Evolutionary conservation across 257 asterid genomes (phyloP), one percentile per base, ranked within the genome.

Genomic region (Thymus mandschuricus): DNA sequence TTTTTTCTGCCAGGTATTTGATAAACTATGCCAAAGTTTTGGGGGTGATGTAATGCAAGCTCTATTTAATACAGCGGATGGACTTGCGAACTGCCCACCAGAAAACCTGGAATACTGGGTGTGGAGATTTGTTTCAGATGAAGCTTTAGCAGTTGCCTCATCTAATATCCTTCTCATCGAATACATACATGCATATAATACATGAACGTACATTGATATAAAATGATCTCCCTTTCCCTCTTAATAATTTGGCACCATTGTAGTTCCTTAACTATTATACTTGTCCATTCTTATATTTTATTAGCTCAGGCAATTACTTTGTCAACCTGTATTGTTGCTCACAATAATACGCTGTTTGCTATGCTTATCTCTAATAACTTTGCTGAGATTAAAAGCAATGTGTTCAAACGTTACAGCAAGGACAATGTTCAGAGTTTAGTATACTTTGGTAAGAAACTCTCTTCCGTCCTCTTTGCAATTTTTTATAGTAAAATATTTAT

Each of bases 271-370:
- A 95, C 92, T 45, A 51, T 48, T 71, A 34, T 77, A 95, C 99
- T 92, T 79, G 64, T 95, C 78, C 98, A 95, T 85, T 92, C 98
- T 66, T 92, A 86, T 73, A 80, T 92, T 79, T 84, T 95, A 79
- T 89, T 89, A 89, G 98, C 92, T 83, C 99, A 95, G 92, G 98
- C 97, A 33, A 88, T 92, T 66, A 88, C 99, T 55, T 67, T 95
- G 80, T 92, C 99, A 31, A 89, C 98, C 13, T 95, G 99, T 76
- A 92, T 95, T 82, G 98, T 92, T 89, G 91, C 99, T 76, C 99
- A 92, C 74, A 95, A 95, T 62, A 95, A 95, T 66, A 94, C 98
- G 58, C 81, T 95, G 71, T 87, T 92, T 70, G 96, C 97, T 52
- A 85, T 95, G 92, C 94, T 95, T n/a, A 90, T 95, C 68, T 92